phyloP scores from a whole-genome alignment of 257 asterid genomes.

The Solanum bulbocastanum region DNA sequence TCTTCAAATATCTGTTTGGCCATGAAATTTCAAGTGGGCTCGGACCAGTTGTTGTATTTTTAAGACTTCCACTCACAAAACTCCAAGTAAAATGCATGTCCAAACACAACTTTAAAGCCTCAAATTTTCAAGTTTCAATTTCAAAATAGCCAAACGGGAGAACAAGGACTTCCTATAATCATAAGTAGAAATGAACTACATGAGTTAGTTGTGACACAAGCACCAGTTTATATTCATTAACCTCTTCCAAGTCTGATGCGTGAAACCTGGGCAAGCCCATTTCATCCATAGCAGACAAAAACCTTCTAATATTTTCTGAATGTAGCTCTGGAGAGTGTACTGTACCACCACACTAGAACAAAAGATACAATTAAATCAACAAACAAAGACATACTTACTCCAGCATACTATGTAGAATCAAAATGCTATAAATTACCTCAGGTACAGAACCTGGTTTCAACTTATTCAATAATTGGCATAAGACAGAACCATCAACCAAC shows the following conservation, averaged over 20 bases:
- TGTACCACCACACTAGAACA: slow-evolving; percentile 22
- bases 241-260: slow-evolving; percentile 61
- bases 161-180: neutral
- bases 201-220: neutral
- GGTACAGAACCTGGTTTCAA: slow-evolving; percentile 63
- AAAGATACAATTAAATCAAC: neutral
- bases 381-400: neutral
- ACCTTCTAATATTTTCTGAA: slow-evolving; percentile 37
- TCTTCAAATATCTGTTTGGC: neutral
- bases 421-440: slow-evolving; percentile 32
- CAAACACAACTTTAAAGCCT: neutral
- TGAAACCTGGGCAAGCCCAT: slow-evolving; percentile 65
- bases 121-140: neutral
- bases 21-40: neutral
- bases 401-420: neutral
- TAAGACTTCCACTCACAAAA: neutral
- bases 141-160: neutral
- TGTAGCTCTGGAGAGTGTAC: slow-evolving; percentile 18
- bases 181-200: neutral
- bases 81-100: neutral
- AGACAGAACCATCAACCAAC: slow-evolving; percentile 57
- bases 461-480: slow-evolving; percentile 55
- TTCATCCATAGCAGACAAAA: slow-evolving; percentile 54
- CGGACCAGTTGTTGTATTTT: neutral
- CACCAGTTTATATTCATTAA: neutral